Conservation (phyloP, 345 rosid genomes). For the Aquilaria yunnanensis region DNA sequence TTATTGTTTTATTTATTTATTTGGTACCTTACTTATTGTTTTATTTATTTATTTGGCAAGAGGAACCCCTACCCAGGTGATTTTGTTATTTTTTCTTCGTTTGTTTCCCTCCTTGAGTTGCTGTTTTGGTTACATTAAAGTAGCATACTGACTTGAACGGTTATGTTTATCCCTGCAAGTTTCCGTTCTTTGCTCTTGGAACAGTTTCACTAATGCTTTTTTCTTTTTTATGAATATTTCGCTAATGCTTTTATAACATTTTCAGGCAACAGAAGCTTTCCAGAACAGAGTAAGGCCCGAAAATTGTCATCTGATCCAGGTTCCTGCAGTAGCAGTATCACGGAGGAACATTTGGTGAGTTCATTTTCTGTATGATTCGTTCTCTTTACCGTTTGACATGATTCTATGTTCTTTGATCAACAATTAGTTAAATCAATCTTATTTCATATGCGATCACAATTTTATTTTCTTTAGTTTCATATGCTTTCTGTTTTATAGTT, state of each 20-base stretch:
- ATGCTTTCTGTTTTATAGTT: neutral
- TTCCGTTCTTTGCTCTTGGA: slow-evolving; percentile 5
- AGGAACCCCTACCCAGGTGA: too few relatives aligned
- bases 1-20: neutral
- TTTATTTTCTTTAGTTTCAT: slow-evolving; percentile 7
- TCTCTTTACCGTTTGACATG: slow-evolving; percentile 3
- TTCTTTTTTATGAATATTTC: slow-evolving; percentile 7
- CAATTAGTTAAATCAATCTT: neutral
- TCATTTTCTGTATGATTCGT: slow-evolving; percentile 16
- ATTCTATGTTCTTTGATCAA: neutral
- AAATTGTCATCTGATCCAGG: slow-evolving; percentile 46
- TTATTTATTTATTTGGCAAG: neutral
- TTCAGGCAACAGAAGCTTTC: slow-evolving; percentile 58
- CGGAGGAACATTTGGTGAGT: slow-evolving; percentile 54
- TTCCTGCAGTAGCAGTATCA: slow-evolving; percentile 32
- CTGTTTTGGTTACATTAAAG: neutral
- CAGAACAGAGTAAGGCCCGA: slow-evolving; percentile 28
- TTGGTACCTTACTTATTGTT: neutral
- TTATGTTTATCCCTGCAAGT: slow-evolving; percentile 4
- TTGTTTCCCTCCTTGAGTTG: neutral
- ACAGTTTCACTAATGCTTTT: slow-evolving; percentile 18
- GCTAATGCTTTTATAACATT: slow-evolving; percentile 5
- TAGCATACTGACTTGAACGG: slow-evolving; percentile 5
- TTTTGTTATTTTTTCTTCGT: neutral
- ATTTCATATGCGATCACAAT: neutral